phyloP scores from a whole-genome alignment of 768 basidiomycete species.

The Mycena albidolilacea region DNA sequence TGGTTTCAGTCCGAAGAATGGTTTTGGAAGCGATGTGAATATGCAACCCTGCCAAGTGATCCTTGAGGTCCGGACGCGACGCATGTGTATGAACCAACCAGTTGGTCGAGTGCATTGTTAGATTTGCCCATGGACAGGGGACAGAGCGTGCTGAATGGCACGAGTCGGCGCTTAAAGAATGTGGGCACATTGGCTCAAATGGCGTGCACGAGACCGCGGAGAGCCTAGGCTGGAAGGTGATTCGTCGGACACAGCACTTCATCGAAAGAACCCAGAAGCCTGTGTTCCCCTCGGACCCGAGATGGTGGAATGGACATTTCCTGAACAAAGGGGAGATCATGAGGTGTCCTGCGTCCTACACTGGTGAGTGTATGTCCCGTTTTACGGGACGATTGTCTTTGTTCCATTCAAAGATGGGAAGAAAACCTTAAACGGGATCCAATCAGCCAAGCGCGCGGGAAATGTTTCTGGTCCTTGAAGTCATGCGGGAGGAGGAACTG shows the following conservation, averaged over 20 bases:
- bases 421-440: not conserved
- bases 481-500: not conserved
- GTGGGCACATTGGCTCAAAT: not conserved
- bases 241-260: not conserved
- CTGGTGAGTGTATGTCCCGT: not conserved
- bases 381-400: not conserved
- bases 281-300: not conserved
- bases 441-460: not conserved
- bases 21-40: not conserved
- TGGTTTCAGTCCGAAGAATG: not conserved
- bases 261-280: not conserved
- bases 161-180: not conserved
- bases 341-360: not conserved
- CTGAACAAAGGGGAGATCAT: not conserved
- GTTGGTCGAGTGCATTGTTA: not conserved
- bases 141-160: conserved; percentile 12
- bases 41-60: not conserved
- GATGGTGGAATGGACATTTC: not conserved
- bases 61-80: not conserved
- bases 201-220: conserved; percentile 3
- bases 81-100: not conserved
- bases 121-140: not conserved
- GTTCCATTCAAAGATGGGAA: not conserved
- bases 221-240: not conserved
- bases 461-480: no score